Percentiles rank a stretch among this genome's conserved stretches.
phyloP scores from a whole-genome alignment of 208 protist genomes.

The Leishmania lainsoni region DNA sequence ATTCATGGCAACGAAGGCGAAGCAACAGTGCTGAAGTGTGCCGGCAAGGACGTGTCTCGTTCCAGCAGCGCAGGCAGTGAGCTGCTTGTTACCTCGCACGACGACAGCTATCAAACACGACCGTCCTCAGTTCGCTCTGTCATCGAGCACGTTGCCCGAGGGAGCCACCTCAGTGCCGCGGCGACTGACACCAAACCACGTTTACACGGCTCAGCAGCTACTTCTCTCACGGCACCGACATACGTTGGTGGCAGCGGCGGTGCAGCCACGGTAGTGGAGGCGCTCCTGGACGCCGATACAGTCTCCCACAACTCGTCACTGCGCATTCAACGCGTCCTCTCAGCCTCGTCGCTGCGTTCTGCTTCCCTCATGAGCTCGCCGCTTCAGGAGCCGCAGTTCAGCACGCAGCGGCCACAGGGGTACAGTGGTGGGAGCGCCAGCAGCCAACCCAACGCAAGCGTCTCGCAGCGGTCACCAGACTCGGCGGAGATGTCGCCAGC shows the following conservation, averaged over 20 bases:
- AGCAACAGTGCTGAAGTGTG: not conserved
- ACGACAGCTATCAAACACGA: slow-evolving; percentile 5
- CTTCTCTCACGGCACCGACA: not conserved
- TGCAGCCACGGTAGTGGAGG: not conserved
- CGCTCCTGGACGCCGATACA: not conserved
- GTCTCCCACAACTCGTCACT: slow-evolving; percentile 9
- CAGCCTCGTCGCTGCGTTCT: slow-evolving; percentile 19
- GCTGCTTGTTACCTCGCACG: not conserved
- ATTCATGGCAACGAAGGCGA: not conserved
- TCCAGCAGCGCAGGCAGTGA: slow-evolving; percentile 22
- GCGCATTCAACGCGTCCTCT: slow-evolving; percentile 19
- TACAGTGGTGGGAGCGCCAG: slow-evolving; percentile 16
- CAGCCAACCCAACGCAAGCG: slow-evolving; percentile 22
- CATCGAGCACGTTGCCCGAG: not conserved
- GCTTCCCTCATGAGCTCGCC: slow-evolving; percentile 26
- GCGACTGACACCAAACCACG: not conserved
- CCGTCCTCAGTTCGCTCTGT: not conserved
- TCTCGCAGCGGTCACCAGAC: slow-evolving; percentile 21
- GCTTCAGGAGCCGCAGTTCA: slow-evolving; percentile 16
- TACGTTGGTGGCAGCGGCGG: slow-evolving; percentile 1
- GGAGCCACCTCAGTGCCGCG: not conserved
- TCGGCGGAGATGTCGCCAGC: slow-evolving; percentile 31
- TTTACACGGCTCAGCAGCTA: not conserved
- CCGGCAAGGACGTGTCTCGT: slow-evolving; percentile 9
- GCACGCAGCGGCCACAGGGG: slow-evolving; percentile 7